Evolutionary conservation across 1,284 basidiomycete species (phyloP).

Genomic region (Thecaphora thlaspeos): DNA sequence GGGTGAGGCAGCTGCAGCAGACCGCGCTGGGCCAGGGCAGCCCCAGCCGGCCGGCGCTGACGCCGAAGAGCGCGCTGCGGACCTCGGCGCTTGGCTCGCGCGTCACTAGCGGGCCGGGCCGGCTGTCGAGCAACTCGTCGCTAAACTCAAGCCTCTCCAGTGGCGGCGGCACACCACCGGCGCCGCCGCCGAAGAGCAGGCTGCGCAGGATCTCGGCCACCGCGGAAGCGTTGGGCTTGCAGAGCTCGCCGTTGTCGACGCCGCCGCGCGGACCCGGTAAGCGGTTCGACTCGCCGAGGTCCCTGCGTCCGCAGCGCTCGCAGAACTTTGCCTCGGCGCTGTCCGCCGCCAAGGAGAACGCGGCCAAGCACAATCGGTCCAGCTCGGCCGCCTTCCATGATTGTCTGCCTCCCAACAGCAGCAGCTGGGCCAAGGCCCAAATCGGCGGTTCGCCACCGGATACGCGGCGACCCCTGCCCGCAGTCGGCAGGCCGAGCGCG

Average conservation of each 20-base stretch:
- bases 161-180: constrained; percentile 17
- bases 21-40: constrained; percentile 28
- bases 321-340: not conserved
- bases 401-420: not conserved
- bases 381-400: not conserved
- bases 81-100: constrained; percentile 17
- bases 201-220: constrained; percentile 31
- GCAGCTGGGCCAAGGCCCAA: not conserved
- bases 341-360: not conserved
- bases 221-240: constrained; percentile 21
- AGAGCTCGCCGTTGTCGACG: constrained; percentile 16
- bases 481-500: constrained; percentile 6
- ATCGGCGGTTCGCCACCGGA: not conserved
- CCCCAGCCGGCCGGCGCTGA: constrained; percentile 12
- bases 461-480: constrained; percentile 9
- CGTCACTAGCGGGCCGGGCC: constrained; percentile 22
- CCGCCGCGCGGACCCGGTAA: constrained; percentile 3
- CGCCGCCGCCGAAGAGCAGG: constrained; percentile 12
- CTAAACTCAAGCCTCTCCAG: constrained; percentile 18
- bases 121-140: constrained; percentile 26
- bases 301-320: not conserved
- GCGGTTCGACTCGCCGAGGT: not conserved
- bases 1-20: constrained; percentile 4
- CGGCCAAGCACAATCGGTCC: not conserved
- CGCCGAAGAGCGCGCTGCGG: constrained; percentile 6